Evolutionary conservation across 768 basidiomycete genomes (phyloP).

Genomic region (Chalciporus pseudorubinellus): DNA sequence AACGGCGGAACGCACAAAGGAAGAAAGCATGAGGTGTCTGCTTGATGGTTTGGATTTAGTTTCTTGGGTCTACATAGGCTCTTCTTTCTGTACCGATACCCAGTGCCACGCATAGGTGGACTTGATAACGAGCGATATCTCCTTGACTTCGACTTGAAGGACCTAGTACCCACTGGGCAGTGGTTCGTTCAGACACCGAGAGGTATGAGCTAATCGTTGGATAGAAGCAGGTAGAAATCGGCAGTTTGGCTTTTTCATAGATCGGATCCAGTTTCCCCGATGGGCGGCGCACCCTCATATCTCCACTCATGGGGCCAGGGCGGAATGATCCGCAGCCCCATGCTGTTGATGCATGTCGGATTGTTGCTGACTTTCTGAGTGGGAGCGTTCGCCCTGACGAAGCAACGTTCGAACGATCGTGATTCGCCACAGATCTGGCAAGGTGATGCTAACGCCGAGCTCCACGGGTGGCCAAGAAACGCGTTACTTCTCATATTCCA

Average conservation of each 20-base stretch:
- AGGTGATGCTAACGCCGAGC: not conserved
- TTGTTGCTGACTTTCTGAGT: not conserved
- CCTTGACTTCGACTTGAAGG: not conserved
- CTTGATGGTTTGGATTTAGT: not conserved
- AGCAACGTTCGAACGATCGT: not conserved
- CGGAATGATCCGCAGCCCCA: too few relatives aligned
- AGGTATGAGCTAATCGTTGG: too few relatives aligned
- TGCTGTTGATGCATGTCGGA: not conserved
- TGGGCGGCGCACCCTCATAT: too few relatives aligned
- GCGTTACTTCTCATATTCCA: not conserved
- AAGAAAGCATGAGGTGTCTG: conserved; percentile 4
- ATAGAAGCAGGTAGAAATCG: not conserved
- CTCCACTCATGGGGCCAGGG: too few relatives aligned
- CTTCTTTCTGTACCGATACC: not conserved
- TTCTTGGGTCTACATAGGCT: not conserved
- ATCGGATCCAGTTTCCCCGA: not conserved
- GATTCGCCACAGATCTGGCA: too few relatives aligned
- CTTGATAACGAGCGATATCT: not conserved
- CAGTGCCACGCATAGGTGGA: not conserved
- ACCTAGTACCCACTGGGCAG: too few relatives aligned
- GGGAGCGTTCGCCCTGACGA: not conserved
- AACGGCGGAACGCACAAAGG: conserved; percentile 30
- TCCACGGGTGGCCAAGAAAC: not conserved
- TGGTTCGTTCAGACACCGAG: too few relatives aligned
- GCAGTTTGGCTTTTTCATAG: not conserved